Evolutionary conservation across 495 filamentous ascomycete species (phyloP).

Genomic region (Paragyromitra xinjiangensis): DNA sequence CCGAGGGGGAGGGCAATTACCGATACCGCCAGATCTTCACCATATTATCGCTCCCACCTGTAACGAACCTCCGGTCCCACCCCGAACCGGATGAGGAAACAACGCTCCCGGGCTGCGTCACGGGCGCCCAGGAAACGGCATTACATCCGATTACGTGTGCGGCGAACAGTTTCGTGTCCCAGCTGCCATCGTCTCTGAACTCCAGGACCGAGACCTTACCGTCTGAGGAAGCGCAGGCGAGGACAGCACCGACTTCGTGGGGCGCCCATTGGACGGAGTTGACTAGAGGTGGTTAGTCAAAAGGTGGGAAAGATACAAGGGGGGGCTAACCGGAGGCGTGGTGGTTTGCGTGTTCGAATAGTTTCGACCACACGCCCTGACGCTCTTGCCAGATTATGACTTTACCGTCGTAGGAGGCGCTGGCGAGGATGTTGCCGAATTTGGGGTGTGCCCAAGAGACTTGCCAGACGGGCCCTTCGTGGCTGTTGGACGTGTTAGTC

Average conservation of each 20-base stretch:
- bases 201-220: conserved; percentile 92
- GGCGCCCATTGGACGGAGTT: conserved; percentile 98
- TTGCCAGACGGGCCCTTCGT: conserved; percentile 95
- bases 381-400: conserved; percentile 97
- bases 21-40: conserved; percentile 84
- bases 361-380: conserved; percentile 53
- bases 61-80: conserved; percentile 81
- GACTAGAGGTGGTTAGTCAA: conserved; percentile 61
- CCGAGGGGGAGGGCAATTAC: conserved; percentile 12
- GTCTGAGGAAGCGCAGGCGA: conserved; percentile 92
- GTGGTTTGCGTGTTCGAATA: conserved; percentile 56
- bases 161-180: conserved; percentile 82
- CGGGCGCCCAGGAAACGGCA: conserved; percentile 92
- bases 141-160: conserved; percentile 95
- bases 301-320: neutral
- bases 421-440: conserved; percentile 96
- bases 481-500: conserved; percentile 64
- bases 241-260: conserved; percentile 90
- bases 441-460: conserved; percentile 98
- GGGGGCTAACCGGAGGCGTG: conserved; percentile 54
- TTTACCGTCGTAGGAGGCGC: conserved; percentile 93
- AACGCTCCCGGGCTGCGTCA: conserved; percentile 78
- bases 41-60: conserved; percentile 89
- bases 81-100: conserved; percentile 69
- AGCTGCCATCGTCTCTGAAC: conserved; percentile 90